Base-by-base conservation (phyloP, 495 filamentous ascomycete species). In the Aspergillus haitiensis region DNA sequence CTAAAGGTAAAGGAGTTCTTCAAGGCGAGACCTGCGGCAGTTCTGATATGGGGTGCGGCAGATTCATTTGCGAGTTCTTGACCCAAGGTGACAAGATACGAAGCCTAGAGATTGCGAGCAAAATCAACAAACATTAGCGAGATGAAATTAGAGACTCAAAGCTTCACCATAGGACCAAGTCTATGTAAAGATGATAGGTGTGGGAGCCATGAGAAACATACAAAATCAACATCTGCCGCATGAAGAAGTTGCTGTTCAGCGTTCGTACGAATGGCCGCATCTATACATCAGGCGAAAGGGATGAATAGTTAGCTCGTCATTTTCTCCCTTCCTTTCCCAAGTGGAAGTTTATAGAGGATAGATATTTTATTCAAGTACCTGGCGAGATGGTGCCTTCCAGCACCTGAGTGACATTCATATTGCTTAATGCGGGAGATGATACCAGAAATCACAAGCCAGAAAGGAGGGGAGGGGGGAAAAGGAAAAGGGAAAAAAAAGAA, bases 1-100 rank as follows among this genome's bases (percentile, higher is more conserved):
- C 93, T 90, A 60, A 93, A 89, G 52, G 89, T 89, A 75, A 98
- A 96, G 66, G 94, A 86, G 80, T 98, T 98, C 80, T 98, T 98
- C 67, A 98, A 76, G 49, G 93, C 92, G 65, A 98, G 85, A 88
- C 92, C 94, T 58, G 94, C 94, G 56, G 94, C 93, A 55, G 87
- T 86, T 81, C 94, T 87, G 66, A 97, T 91, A 73, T 89, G 88
- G 46, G 89, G 78, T 61, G 90, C 82, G 64, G 88, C 85, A 56
- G 83, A 82, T 64, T 98, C 95, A 77, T 96, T 97, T 65, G 93
- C 93, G 63, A 98, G 86, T 72, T 94, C 91, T 76, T 90, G 86
- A 52, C 90, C 91, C 64, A 98, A 88, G 56, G 92, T 94, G 62
- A 86, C 81, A 58, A 98, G 85, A 77, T 98, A 98, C 75, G 84